Percentiles rank a stretch among this genome's conserved stretches.
These are phyloP conservation scores for Liriodendron chinense DNA, from an alignment of 164 flowering plant species.

Conservation along the genomic window DNA sequence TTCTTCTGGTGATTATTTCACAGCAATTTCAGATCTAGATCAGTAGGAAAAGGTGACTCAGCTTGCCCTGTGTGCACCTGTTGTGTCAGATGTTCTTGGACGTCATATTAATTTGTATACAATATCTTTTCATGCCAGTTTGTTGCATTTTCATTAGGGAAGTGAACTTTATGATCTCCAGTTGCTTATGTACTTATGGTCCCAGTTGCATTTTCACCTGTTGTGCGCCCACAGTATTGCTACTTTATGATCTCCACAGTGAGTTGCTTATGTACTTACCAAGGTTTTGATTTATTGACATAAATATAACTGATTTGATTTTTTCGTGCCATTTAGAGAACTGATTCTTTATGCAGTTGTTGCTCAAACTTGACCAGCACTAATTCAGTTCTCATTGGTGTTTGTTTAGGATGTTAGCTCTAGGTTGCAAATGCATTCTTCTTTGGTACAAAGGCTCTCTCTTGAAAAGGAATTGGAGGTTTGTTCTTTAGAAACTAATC, in stretches of 20 bases:
- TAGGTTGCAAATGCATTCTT: conserved; percentile 73
- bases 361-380: neutral
- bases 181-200: too few relatives aligned
- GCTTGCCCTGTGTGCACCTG: neutral
- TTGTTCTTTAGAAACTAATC: conserved; percentile 8
- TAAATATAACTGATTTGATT: too few relatives aligned
- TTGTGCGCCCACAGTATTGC: neutral
- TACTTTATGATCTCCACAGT: neutral
- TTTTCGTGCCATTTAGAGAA: neutral
- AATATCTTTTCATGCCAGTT: neutral
- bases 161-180: too few relatives aligned
- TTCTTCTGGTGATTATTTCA: neutral
- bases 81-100: neutral
- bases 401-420: conserved; percentile 42
- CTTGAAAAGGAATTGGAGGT: conserved; percentile 78
- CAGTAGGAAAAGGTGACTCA: neutral
- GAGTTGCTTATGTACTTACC: neutral
- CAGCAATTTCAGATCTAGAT: neutral
- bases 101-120: neutral
- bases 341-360: neutral
- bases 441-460: conserved; percentile 60
- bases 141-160: too few relatives aligned
- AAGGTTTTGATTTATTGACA: too few relatives aligned
- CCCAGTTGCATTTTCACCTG: too few relatives aligned
- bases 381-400: neutral